Percentiles rank a stretch among this genome's conserved stretches.
phyloP scores from a whole-genome alignment of 306 rosid genomes.

The Medicago lupulina region DNA sequence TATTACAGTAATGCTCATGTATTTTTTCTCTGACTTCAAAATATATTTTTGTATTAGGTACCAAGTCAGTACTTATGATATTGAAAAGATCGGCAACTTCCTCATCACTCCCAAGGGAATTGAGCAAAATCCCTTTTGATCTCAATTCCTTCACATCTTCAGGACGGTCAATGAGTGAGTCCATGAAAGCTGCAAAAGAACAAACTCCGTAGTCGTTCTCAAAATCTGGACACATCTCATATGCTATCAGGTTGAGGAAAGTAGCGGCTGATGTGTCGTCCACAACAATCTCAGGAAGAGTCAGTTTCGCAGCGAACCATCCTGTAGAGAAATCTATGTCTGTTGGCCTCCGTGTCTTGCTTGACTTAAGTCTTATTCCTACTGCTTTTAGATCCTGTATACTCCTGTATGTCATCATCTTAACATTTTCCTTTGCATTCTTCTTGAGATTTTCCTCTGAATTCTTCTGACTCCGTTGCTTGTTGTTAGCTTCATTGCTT shows the following conservation, averaged over 20 bases:
- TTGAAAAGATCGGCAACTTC: neutral
- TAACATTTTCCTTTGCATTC: no score
- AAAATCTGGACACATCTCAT: neutral
- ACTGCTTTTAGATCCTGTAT: neutral
- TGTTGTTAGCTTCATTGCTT: neutral
- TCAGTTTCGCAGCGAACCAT: neutral
- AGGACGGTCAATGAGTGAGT: neutral
- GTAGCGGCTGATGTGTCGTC: neutral
- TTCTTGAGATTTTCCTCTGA: neutral
- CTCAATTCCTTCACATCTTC: neutral
- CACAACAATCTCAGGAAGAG: neutral
- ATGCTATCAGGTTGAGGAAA: neutral
- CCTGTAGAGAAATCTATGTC: neutral
- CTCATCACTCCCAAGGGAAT: neutral
- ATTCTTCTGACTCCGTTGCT: no score
- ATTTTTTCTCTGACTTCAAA: neutral
- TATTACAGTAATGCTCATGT: neutral
- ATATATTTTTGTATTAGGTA: neutral
- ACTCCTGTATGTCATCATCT: neutral
- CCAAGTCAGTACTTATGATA: neutral
- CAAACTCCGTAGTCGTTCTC: neutral
- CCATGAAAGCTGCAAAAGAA: neutral
- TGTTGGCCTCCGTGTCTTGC: neutral
- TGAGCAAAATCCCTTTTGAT: neutral
- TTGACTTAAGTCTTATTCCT: neutral